Base-by-base conservation (phyloP, 108 stramenopile genomes). In the Pseudonitzschia delicatissima region DNA sequence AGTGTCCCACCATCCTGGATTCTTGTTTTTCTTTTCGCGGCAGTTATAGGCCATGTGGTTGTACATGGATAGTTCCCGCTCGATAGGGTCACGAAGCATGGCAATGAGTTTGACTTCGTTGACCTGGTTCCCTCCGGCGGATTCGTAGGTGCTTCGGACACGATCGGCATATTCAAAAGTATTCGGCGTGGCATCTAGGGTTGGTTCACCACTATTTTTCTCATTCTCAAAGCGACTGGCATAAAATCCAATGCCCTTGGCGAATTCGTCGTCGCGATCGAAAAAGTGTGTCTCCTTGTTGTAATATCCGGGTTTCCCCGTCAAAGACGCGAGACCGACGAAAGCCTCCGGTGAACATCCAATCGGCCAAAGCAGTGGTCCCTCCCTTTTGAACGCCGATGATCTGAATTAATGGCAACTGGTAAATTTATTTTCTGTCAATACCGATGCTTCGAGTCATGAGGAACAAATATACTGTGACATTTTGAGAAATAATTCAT, bases 271-370 rank as follows among this genome's bases (percentile, higher is more conserved):
- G 25, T 59, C 29, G n/a, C 50, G 17, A 42, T 76, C 73, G 23
- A 81, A 81, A 34, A 68, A 81, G 48, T 81, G 80, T 2, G 66
- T 66, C 49, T 81, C 79, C 45, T 73, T 76, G 36, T 37, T 44
- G 42, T 58, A 80, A 28, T 48, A 65, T n/a, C n/a, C 42, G 11
- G 15, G 75, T 66, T 15, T 73, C 71, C 15, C 47, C 51, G 23
- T 64, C 69, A 79, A 79, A 65, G 13, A 48, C 35, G 20, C 12
- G 29, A 4, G 79, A 49, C 18, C 49, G 20, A 37, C 69, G 44
- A 5, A 70, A 59, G 6, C 64, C 64, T 48, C 53, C 60, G 34
- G n/a, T n/a, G n/a, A 72, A 62, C 11, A 80, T 40, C 79, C 79
- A 80, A 48, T 75, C 68, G 8, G 74, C 63, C 11, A 71, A 36